phyloP scores from a whole-genome alignment of 2,329 filamentous ascomycete species.

The Alternaria gansuensis region DNA sequence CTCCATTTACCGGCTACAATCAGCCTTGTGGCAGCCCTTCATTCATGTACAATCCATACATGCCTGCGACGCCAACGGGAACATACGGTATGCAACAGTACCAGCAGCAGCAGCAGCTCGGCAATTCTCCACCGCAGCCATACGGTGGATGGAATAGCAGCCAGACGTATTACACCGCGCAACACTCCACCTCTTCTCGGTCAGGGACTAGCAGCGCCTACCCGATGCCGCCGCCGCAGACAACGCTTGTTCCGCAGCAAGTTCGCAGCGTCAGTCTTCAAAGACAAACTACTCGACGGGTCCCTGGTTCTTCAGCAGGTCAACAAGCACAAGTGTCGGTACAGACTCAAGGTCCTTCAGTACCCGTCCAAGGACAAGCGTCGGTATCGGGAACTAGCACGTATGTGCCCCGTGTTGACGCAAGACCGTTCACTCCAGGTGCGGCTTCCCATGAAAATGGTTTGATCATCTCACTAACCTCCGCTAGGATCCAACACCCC shows the following conservation, averaged over 20 bases:
- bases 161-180: neutral
- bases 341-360: neutral
- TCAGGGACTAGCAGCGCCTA: neutral
- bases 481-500: neutral
- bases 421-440: constrained; percentile 9
- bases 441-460: neutral
- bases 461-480: neutral
- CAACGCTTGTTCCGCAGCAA: neutral
- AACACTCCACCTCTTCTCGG: constrained; percentile 1
- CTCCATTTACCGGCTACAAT: neutral
- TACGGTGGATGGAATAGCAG: neutral
- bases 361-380: neutral
- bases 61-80: neutral
- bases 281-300: neutral
- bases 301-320: neutral
- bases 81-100: neutral
- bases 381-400: neutral
- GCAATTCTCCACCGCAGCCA: too few relatives aligned
- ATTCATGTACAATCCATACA: neutral
- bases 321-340: neutral
- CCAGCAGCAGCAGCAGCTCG: neutral
- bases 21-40: neutral
- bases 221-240: neutral
- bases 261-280: neutral
- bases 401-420: neutral